Base-by-base conservation (phyloP, 2,329 filamentous ascomycete genomes). In the Aschersonia sp. region DNA sequence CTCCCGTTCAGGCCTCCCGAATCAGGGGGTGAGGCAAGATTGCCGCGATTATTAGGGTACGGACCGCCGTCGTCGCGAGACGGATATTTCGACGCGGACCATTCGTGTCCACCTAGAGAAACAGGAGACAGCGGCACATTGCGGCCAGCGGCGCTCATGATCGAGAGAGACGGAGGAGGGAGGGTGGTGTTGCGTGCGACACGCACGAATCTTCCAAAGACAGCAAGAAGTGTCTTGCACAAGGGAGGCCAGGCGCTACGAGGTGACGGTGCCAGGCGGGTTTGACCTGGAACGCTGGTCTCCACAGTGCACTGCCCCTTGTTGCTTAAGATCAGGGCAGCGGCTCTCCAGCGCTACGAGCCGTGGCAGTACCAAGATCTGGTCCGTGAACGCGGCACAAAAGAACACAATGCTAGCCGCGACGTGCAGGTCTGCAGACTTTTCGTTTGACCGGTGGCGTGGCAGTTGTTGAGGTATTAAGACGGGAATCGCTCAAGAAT, bases 81-180 rank as follows among this genome's bases (percentile, higher is more conserved):
- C 53, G 79, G 75, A 64, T 87, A 85, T 60, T 80, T 80, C 53
- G 77, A 76, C 56, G 82, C 74, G 45, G 84, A 84, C 82, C 84
- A 92, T 63, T 92, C 87, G 71, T 81, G 88, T 63, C 83, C 86
- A 64, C 83, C 82, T 73, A 85, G 70, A 68, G 86, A 92, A 64
- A 87, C 76, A 61, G 87, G 86, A 61, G 87, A 89, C 64, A 89
- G 73, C 62, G 83, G 82, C 68, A 79, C 81, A 76, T 84, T 81
- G 68, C 77, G 77, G 62, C 72, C 76, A 62, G 71, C 74, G 58
- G 59, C 59, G 62, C 61, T 85, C 82, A 86, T 85, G 69, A 64
- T 76, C 55, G 52, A 55, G 56, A 48, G 49, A 49, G 50, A 47
- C 49, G 53, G 51, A 54, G 51, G 47, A 50, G 54, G 49, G 42